A percentile compares a stretch with the other conserved stretches of the same genome.
Evolutionary conservation across 75 land plant species (phyloP).

Genomic region (Gnetum montanum): DNA sequence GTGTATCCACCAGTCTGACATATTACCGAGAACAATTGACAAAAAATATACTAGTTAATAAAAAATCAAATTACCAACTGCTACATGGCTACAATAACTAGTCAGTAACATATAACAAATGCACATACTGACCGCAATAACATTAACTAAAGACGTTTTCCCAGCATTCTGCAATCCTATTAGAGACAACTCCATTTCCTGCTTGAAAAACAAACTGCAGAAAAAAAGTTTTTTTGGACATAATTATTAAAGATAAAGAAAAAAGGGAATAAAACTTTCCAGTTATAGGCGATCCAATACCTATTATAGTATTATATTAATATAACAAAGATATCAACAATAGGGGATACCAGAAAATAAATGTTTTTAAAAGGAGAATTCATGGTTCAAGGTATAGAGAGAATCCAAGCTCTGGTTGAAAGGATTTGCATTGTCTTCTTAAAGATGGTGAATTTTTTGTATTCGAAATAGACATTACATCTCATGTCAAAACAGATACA

Average conservation of each 20-base stretch:
- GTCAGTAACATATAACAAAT: neutral
- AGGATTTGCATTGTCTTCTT: neutral
- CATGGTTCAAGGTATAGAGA: too few species aligned
- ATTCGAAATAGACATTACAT: too few species aligned
- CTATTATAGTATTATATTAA: neutral
- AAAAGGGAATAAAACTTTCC: neutral
- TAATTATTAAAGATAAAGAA: neutral
- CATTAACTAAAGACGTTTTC: constrained; percentile 90
- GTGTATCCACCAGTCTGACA: constrained; percentile 95
- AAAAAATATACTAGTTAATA: neutral
- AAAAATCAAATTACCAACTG: neutral
- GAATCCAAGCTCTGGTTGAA: neutral
- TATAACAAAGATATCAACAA: neutral
- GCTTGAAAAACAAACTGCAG: constrained; percentile 84
- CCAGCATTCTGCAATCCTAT: constrained; percentile 94
- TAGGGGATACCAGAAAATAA: neutral
- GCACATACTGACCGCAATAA: constrained; percentile 59
- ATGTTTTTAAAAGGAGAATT: neutral
- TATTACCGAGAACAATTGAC: too few species aligned
- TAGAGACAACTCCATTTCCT: constrained; percentile 92
- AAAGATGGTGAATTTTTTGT: too few species aligned
- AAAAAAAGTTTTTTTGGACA: neutral
- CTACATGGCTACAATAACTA: neutral
- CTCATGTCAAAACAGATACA: too few species aligned
- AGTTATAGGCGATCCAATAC: neutral